Evolutionary conservation across 805 yeast genomes (phyloP).

Genomic region (Hanseniaspora thailandica): DNA sequence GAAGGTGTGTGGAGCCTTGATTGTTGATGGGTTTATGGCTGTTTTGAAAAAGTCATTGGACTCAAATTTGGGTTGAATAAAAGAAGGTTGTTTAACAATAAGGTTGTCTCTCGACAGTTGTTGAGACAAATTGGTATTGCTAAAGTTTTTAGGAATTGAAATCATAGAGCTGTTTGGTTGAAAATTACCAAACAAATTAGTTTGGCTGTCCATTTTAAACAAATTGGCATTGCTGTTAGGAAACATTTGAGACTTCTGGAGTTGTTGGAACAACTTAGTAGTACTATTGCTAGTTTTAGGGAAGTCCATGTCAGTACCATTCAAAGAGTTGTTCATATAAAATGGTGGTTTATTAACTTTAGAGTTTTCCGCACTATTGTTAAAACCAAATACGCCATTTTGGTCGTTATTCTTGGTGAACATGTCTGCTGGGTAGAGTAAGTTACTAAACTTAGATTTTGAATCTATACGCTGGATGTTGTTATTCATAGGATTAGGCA

Average conservation of each 20-base stretch:
- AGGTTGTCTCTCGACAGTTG: background rate
- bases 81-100: background rate
- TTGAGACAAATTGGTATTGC: background rate
- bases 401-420: background rate
- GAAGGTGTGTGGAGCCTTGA: background rate
- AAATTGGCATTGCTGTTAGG: background rate
- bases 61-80: background rate
- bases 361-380: background rate
- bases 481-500: too few species aligned
- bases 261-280: background rate
- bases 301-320: background rate
- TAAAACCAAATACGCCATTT: background rate
- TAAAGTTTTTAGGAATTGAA: conserved; percentile 2
- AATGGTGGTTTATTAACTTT: background rate
- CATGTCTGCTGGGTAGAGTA: background rate
- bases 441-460: background rate
- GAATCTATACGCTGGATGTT: background rate
- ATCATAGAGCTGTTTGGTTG: background rate
- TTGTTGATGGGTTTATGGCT: background rate
- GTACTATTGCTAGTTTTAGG: background rate
- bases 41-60: background rate
- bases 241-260: background rate
- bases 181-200: background rate
- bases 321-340: background rate
- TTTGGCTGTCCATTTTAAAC: background rate